phyloP scores from a whole-genome alignment of 176 grass and related monocot species.

The Saccharum spontaneum region DNA sequence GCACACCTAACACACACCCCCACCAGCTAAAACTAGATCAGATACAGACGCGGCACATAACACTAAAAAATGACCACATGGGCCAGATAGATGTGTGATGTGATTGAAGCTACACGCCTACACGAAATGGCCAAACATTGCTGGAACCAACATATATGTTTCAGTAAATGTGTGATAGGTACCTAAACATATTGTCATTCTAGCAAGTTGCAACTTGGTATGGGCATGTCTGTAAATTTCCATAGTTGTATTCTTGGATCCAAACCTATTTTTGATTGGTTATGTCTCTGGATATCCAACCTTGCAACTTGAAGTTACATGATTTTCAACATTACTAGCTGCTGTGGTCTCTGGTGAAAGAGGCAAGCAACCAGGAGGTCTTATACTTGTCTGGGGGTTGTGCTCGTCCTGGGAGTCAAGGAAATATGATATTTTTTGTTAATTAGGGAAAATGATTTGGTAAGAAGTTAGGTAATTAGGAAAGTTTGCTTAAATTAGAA shows the following conservation, averaged over 20 bases:
- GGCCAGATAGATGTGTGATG: not conserved
- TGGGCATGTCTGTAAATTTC: conserved; percentile 8
- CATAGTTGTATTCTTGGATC: not conserved
- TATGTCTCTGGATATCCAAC: conserved; percentile 3
- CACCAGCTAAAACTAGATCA: not conserved
- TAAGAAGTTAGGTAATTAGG: not conserved
- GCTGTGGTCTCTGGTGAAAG: not conserved
- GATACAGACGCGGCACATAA: not conserved
- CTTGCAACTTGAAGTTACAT: not conserved
- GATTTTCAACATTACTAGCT: not conserved
- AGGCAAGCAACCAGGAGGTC: not conserved
- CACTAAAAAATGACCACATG: not conserved
- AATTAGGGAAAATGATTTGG: not conserved
- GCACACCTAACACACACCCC: not conserved
- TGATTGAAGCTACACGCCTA: not conserved
- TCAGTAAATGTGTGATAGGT: not conserved
- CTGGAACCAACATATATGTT: not conserved
- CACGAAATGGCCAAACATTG: not conserved
- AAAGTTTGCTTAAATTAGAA: not conserved
- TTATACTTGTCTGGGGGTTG: not conserved
- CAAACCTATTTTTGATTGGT: not conserved
- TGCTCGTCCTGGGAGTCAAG: not conserved
- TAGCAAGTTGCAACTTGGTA: conserved; percentile 19
- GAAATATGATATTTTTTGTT: not conserved
- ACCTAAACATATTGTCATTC: not conserved